A percentile compares a stretch with the other conserved stretches of the same genome.
These are phyloP conservation scores for Lactarius hengduanensis DNA, from an alignment of 768 basidiomycete species.

Conservation along the genomic window DNA sequence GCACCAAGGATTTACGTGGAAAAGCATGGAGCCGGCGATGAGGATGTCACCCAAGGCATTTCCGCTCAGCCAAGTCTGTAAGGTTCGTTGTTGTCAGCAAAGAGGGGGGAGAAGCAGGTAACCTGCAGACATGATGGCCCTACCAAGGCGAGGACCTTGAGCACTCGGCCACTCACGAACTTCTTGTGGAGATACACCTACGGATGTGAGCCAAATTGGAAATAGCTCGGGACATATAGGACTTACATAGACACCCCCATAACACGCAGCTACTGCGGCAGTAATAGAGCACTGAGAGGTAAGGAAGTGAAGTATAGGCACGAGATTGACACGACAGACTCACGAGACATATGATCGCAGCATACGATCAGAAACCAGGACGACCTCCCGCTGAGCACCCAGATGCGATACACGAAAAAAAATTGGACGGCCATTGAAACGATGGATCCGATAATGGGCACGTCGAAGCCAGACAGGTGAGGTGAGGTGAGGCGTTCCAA, in stretches of 20 bases:
- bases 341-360: slow-evolving; percentile 2
- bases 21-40: slow-evolving; percentile 16
- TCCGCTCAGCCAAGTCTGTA: slow-evolving; percentile 17
- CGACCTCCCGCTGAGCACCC: slow-evolving; percentile 9
- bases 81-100: background rate
- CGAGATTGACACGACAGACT: background rate
- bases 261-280: background rate
- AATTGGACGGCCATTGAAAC: slow-evolving; percentile 34
- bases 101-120: too few species aligned
- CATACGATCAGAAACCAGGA: background rate
- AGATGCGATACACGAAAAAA: slow-evolving; percentile 38
- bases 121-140: background rate
- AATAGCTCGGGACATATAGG: background rate
- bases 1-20: background rate
- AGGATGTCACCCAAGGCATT: slow-evolving; percentile 16
- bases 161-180: background rate
- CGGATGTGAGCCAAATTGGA: background rate
- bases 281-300: background rate
- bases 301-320: background rate
- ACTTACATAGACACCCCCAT: slow-evolving; percentile 6
- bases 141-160: slow-evolving; percentile 9
- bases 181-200: background rate
- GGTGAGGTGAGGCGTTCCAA: slow-evolving; percentile 28
- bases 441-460: slow-evolving; percentile 33
- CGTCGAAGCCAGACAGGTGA: slow-evolving; percentile 32